phyloP scores from a whole-genome alignment of 2,329 filamentous ascomycete species.

The Trichoderma guizhouense region DNA sequence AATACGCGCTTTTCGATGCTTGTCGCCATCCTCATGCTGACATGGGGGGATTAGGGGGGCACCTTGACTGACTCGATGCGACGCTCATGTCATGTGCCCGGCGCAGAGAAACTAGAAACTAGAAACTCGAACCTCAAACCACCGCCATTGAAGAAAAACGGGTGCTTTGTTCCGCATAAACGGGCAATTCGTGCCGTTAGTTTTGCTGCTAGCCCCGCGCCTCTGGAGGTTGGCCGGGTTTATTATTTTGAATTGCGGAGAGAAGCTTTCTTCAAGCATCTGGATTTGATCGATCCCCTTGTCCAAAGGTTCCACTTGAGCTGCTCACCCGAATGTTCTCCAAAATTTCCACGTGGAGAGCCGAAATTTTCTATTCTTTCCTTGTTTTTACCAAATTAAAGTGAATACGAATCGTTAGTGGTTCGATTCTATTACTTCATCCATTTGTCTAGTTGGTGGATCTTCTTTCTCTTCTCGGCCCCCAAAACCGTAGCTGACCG shows the following conservation, averaged over 20 bases:
- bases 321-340: background rate
- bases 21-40: background rate
- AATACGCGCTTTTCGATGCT: background rate
- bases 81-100: conserved; percentile 1
- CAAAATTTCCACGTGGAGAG: conserved; percentile 7
- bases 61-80: conserved; percentile 5
- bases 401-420: background rate
- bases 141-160: background rate
- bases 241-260: background rate
- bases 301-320: background rate
- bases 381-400: background rate
- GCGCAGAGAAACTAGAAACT: background rate
- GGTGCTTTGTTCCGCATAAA: background rate
- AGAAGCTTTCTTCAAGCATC: background rate
- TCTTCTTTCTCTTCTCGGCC: background rate
- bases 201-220: background rate
- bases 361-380: background rate
- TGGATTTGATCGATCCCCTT: background rate
- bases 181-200: background rate
- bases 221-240: background rate
- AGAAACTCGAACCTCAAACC: background rate
- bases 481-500: background rate
- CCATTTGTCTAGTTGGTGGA: background rate
- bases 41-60: background rate
- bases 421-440: background rate